Evolutionary conservation across 306 rosid species (phyloP), one percentile per base, ranked within the genome.

Genomic region (Dalbergia cultrata): DNA sequence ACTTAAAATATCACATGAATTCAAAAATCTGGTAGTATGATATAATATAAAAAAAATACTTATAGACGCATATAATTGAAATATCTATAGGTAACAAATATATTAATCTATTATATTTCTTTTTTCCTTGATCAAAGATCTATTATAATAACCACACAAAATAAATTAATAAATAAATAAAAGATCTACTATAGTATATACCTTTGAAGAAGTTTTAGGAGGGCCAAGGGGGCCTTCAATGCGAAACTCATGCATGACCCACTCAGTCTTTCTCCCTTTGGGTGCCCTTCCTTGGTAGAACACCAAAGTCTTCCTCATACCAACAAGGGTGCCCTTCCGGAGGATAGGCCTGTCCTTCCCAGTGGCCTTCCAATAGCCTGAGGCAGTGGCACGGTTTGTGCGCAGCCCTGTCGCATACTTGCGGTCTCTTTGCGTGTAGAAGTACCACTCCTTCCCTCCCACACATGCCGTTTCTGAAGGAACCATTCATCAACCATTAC

Each of bases 231-330:
- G 88, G 11, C 86, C 89, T 72, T 92, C 93, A 71, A 94, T 86
- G 18, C 98, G 88, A 79, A 94, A 94, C 59, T 94, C 98, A 73
- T 94, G 97, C 97, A 94, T 94, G 54, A 94, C 98, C 98, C 98
- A 94, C 4, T 94, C 93, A 26, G 94, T 87, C 78, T 94, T 94
- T 69, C 83, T 87, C 31, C 98, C 98, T 82, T 94, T 94, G 45
- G 98, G 98, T 43, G 98, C 98, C 75, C 98, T 83, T n/a, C 98
- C 98, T 86, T 90, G 94, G 81, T 94, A 94, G 89, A 94, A 94
- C 22, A 94, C 98, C 82, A 94, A 80, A 22, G 98, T 94, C 79
- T 94, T 94, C 59, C 98, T 90, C 98, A 94, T 94, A 4, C 98
- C 98, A 9, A 94, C 96, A 69, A 92, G 96, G 8, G 80, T 83